phyloP scores from a whole-genome alignment of 75 land plant species.

The Sequoiadendron giganteum region DNA sequence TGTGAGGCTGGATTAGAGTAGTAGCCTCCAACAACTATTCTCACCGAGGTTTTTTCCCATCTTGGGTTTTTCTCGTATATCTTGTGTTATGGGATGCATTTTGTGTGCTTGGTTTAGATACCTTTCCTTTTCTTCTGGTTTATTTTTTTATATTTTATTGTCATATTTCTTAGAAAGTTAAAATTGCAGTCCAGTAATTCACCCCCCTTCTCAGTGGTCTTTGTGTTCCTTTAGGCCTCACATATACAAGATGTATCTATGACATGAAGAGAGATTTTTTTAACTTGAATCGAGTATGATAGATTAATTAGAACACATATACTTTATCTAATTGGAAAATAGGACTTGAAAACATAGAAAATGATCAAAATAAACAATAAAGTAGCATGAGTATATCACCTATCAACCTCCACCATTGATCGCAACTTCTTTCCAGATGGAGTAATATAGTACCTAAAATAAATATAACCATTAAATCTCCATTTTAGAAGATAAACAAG shows the following conservation, averaged over 20 bases:
- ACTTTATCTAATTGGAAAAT: neutral
- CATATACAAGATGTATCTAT: neutral
- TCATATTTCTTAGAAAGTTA: no score
- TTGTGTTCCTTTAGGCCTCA: no score
- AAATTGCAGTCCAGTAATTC: no score
- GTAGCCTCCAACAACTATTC: no score
- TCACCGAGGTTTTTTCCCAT: no score
- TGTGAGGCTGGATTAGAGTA: no score
- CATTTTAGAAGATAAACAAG: neutral
- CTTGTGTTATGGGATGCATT: no score
- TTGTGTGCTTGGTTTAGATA: no score
- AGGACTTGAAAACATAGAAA: neutral
- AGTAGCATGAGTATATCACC: conserved; percentile 23
- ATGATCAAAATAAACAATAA: neutral
- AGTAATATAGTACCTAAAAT: conserved; percentile 58
- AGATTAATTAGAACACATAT: neutral
- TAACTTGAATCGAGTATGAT: neutral
- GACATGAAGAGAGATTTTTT: neutral
- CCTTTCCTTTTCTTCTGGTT: no score
- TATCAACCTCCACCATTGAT: conserved; percentile 63
- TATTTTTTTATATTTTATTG: no score
- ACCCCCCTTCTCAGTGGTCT: no score
- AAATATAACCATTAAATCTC: neutral
- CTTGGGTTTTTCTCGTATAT: no score
- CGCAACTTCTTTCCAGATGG: conserved; percentile 67